Percentiles rank a stretch among this genome's conserved stretches.
Evolutionary conservation across 2,329 filamentous ascomycete species (phyloP).

Genomic region (Apiospora hydei): DNA sequence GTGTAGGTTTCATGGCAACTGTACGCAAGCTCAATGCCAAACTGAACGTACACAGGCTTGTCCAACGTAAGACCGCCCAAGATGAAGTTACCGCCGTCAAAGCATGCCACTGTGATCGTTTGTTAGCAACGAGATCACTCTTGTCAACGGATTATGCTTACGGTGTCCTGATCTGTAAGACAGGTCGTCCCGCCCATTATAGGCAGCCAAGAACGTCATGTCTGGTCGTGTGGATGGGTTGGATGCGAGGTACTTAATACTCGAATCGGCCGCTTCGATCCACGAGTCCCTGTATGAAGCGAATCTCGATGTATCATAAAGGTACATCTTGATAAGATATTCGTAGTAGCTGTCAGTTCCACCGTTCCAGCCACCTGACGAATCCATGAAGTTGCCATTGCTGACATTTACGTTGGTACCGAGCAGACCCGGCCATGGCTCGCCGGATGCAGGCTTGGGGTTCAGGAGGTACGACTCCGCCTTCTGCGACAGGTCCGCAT

Average conservation of each 20-base stretch:
- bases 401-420: slow-evolving; percentile 71
- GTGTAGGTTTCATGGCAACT: slow-evolving; percentile 79
- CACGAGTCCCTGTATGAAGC: slow-evolving; percentile 74
- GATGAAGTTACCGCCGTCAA: slow-evolving; percentile 85
- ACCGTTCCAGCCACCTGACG: slow-evolving; percentile 76
- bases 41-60: slow-evolving; percentile 71
- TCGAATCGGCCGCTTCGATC: slow-evolving; percentile 77
- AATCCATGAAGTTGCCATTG: slow-evolving; percentile 72
- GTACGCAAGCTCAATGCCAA: slow-evolving; percentile 75
- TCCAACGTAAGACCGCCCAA: slow-evolving; percentile 77
- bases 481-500: slow-evolving; percentile 70
- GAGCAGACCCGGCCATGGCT: slow-evolving; percentile 80
- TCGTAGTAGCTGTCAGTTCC: slow-evolving; percentile 86
- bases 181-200: slow-evolving; percentile 51
- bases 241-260: slow-evolving; percentile 73
- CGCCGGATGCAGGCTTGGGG: slow-evolving; percentile 65
- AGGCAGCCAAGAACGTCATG: slow-evolving; percentile 74
- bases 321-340: slow-evolving; percentile 90
- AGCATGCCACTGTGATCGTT: slow-evolving; percentile 72
- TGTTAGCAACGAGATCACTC: background rate
- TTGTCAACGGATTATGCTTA: slow-evolving; percentile 40
- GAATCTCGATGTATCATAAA: slow-evolving; percentile 76
- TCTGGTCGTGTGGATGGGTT: slow-evolving; percentile 72
- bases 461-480: slow-evolving; percentile 74
- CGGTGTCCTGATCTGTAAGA: slow-evolving; percentile 57